Conservation (phyloP, 495 filamentous ascomycete genomes). For the Cetradonia linearis region DNA sequence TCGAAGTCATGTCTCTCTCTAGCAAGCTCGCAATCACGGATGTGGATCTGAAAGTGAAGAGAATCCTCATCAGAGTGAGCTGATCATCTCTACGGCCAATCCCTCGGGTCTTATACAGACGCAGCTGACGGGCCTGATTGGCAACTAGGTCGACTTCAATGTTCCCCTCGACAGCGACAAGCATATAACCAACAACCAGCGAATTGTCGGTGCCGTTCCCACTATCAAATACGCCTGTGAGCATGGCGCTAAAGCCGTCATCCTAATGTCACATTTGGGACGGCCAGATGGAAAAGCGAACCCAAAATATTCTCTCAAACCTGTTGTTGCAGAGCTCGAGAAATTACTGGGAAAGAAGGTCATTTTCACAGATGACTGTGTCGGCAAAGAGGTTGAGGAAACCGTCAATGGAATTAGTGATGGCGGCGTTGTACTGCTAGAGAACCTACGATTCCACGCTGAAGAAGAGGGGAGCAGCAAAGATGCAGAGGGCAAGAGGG, state of each 20-base stretch:
- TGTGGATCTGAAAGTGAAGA: slow-evolving; percentile 93
- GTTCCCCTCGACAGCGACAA: slow-evolving; percentile 84
- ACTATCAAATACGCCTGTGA: slow-evolving; percentile 98
- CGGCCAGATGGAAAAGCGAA: slow-evolving; percentile 84
- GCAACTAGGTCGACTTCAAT: slow-evolving; percentile 90
- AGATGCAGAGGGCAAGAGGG: slow-evolving; percentile 89
- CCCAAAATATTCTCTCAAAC: slow-evolving; percentile 88
- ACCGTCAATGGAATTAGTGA: slow-evolving; percentile 72
- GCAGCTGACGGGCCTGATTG: not conserved
- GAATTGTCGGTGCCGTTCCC: slow-evolving; percentile 92
- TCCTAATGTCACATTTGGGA: slow-evolving; percentile 98
- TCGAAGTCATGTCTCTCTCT: slow-evolving; percentile 82
- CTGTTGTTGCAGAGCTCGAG: slow-evolving; percentile 83
- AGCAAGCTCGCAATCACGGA: slow-evolving; percentile 97
- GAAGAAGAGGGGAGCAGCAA: slow-evolving; percentile 96
- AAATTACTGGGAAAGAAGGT: slow-evolving; percentile 75
- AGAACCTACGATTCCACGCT: slow-evolving; percentile 95
- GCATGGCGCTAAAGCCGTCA: slow-evolving; percentile 84
- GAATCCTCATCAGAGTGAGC: slow-evolving; percentile 88
- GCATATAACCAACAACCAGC: slow-evolving; percentile 96
- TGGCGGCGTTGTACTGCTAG: slow-evolving; percentile 81
- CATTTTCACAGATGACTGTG: slow-evolving; percentile 81
- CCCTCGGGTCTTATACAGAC: not conserved
- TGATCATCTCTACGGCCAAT: not conserved
- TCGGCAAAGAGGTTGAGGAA: slow-evolving; percentile 81